A percentile compares a stretch with the other conserved stretches of the same genome.
Evolutionary conservation across 805 yeast genomes (phyloP).

Genomic region (Candida argentea): DNA sequence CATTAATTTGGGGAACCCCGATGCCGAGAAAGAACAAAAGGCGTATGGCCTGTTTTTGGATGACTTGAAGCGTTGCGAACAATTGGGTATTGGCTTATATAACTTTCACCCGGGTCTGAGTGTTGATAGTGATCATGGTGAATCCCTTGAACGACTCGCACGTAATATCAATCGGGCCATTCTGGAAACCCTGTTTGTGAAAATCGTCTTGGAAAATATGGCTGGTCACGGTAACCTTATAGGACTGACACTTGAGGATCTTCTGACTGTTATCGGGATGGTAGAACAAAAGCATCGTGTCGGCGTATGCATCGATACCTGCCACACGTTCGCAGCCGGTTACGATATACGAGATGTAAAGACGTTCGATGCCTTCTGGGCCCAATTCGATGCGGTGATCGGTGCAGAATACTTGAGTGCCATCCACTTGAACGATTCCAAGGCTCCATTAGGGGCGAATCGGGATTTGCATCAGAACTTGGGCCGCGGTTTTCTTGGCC

Average conservation of each 20-base stretch:
- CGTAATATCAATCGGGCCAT: slow-evolving; percentile 72
- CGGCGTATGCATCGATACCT: slow-evolving; percentile 96
- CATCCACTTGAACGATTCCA: slow-evolving; percentile 88
- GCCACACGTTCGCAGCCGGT: slow-evolving; percentile 96
- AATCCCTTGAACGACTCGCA: slow-evolving; percentile 63
- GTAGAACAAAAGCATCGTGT: slow-evolving; percentile 75
- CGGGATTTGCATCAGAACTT: slow-evolving; percentile 85
- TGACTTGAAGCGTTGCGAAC: slow-evolving; percentile 81
- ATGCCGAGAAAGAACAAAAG: slow-evolving; percentile 62
- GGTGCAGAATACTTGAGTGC: slow-evolving; percentile 72
- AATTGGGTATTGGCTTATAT: slow-evolving; percentile 71
- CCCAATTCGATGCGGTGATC: slow-evolving; percentile 57
- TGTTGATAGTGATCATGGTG: slow-evolving; percentile 53
- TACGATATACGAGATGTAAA: slow-evolving; percentile 66
- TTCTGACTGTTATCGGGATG: slow-evolving; percentile 61
- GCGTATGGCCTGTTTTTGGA: slow-evolving; percentile 74
- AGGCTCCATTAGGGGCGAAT: slow-evolving; percentile 84
- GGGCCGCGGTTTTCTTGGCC: slow-evolving; percentile 83
- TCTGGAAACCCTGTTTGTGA: slow-evolving; percentile 63
- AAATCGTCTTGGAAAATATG: slow-evolving; percentile 91
- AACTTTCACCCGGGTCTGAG: slow-evolving; percentile 94
- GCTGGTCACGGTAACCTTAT: slow-evolving; percentile 93
- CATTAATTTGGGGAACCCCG: slow-evolving; percentile 89
- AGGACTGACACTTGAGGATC: slow-evolving; percentile 72
- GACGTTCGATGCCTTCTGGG: slow-evolving; percentile 60